phyloP scores from a whole-genome alignment of 2,329 filamentous ascomycete genomes.

The Fusarium ramigenum region DNA sequence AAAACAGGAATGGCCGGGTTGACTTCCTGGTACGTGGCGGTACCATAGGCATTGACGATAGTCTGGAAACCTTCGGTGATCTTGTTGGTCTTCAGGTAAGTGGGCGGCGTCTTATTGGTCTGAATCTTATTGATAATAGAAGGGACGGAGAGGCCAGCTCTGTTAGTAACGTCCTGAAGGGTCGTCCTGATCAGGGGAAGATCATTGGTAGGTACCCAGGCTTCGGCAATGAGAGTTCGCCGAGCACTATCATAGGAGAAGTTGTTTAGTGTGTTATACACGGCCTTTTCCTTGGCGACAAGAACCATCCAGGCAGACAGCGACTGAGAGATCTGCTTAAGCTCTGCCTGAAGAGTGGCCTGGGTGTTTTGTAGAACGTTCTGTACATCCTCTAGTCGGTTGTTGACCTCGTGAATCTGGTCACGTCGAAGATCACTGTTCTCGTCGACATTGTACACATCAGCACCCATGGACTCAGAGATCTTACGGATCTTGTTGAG shows the following conservation, averaged over 20 bases:
- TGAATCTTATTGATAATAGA: slow-evolving; percentile 98
- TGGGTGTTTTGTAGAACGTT: slow-evolving; percentile 96
- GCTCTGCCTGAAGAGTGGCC: slow-evolving; percentile 89
- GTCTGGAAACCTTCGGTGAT: slow-evolving; percentile 99
- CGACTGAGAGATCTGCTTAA: slow-evolving; percentile 91
- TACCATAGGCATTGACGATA: slow-evolving; percentile 98
- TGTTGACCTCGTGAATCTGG: slow-evolving; percentile 98
- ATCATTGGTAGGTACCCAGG: slow-evolving; percentile 95
- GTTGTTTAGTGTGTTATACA: slow-evolving; percentile 93
- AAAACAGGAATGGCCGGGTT: slow-evolving; percentile 96
- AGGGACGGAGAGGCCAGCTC: slow-evolving; percentile 93
- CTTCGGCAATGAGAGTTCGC: slow-evolving; percentile 96
- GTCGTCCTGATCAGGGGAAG: slow-evolving; percentile 90
- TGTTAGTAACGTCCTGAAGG: slow-evolving; percentile 94
- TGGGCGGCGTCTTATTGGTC: slow-evolving; percentile 97
- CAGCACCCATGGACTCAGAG: slow-evolving; percentile 94
- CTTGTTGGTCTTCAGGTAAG: slow-evolving; percentile 97
- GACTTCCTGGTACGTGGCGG: slow-evolving; percentile 95
- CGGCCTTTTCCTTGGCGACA: slow-evolving; percentile 97
- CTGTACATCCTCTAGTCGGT: slow-evolving; percentile 86
- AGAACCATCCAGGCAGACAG: slow-evolving; percentile 97
- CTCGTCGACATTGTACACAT: slow-evolving; percentile 96
- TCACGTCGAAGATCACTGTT: slow-evolving; percentile 95
- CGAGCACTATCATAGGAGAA: slow-evolving; percentile 97
- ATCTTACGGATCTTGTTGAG: slow-evolving; percentile 99